Conservation (phyloP, 805 yeast genomes). For the Lipomyces japonicus region DNA sequence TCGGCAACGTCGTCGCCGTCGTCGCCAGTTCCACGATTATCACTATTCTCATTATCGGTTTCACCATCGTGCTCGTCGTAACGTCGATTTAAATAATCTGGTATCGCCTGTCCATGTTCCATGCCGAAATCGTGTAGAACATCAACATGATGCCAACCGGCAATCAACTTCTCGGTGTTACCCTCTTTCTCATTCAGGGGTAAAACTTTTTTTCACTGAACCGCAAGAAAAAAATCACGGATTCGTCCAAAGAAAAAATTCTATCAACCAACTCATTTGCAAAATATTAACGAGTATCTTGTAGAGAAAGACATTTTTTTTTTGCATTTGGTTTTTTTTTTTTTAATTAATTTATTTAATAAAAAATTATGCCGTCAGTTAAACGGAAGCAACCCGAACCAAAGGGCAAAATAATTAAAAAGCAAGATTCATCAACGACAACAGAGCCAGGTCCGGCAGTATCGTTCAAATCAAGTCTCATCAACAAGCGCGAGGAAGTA, state of each 20-base stretch:
- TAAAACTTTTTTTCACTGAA: not conserved
- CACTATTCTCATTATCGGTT: conserved; percentile 5
- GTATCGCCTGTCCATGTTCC: no score
- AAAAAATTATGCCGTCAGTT: conserved; percentile 7
- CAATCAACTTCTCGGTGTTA: no score
- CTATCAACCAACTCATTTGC: no score
- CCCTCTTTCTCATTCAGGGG: not conserved
- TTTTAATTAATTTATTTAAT: no score
- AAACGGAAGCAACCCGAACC: conserved; percentile 14
- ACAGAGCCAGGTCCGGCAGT: not conserved
- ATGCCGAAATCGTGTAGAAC: no score
- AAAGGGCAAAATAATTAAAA: not conserved
- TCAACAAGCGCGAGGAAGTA: not conserved
- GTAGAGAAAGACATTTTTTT: no score
- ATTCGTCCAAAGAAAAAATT: no score
- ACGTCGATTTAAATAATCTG: no score
- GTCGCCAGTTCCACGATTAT: conserved; percentile 4
- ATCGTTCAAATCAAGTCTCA: not conserved
- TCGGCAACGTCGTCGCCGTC: conserved; percentile 7
- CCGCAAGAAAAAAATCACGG: not conserved
- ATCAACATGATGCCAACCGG: no score
- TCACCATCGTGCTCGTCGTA: conserved; percentile 5
- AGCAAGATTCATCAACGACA: not conserved
- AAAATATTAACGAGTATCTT: no score
- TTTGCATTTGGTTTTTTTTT: no score